Percentiles rank a stretch among this genome's conserved stretches.
These are phyloP conservation scores for Saccharomyces jurei DNA, from an alignment of 805 yeast genomes.

Conservation along the genomic window DNA sequence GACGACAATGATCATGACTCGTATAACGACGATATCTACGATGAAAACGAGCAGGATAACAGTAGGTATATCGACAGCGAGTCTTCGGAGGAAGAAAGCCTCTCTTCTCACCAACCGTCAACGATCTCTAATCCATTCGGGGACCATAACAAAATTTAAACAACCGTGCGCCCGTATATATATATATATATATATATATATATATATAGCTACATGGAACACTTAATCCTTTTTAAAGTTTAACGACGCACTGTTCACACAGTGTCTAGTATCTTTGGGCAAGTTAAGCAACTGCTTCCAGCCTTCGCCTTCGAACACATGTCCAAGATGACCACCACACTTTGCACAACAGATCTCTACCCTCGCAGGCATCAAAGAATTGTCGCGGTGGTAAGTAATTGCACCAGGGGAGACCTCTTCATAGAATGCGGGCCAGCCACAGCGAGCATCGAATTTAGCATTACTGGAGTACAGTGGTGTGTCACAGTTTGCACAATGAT, in stretches of 20 bases:
- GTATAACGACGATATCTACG: constrained; percentile 30
- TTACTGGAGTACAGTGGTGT: constrained; percentile 70
- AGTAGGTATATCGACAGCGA: constrained; percentile 12
- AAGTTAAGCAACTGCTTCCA: constrained; percentile 37
- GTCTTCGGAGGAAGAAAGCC: not conserved
- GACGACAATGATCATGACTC: constrained; percentile 36
- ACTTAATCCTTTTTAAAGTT: constrained; percentile 40
- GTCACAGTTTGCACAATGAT: constrained; percentile 80
- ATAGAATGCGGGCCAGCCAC: constrained; percentile 98
- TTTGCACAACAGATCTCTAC: constrained; percentile 81
- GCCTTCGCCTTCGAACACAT: constrained; percentile 91
- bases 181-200: not conserved
- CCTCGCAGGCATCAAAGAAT: constrained; percentile 65
- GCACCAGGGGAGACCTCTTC: constrained; percentile 75
- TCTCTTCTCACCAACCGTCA: constrained; percentile 11
- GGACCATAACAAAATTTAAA: constrained; percentile 35
- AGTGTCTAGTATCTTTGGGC: constrained; percentile 87
- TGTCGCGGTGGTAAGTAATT: constrained; percentile 53
- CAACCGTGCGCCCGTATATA: not conserved
- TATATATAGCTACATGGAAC: not conserved
- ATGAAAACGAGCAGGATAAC: constrained; percentile 14
- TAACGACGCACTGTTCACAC: constrained; percentile 81
- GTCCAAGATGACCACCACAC: constrained; percentile 95
- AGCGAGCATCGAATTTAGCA: constrained; percentile 80
- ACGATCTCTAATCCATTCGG: constrained; percentile 43